phyloP scores from a whole-genome alignment of 2,329 filamentous ascomycete species.

The Sclerotinia minor region DNA sequence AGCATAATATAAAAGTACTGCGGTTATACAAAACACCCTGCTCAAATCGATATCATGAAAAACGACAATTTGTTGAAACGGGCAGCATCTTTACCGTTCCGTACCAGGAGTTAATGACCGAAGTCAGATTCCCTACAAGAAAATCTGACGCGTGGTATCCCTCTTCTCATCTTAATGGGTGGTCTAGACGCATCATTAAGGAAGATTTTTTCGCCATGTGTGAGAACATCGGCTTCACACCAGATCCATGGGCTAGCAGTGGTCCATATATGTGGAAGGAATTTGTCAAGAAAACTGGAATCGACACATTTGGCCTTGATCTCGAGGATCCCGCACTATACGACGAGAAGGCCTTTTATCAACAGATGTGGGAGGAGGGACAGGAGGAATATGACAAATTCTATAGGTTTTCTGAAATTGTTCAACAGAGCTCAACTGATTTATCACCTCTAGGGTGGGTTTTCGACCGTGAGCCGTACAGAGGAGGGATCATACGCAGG shows the following conservation, averaged over 20 bases:
- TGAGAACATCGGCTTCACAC: neutral
- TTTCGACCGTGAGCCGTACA: neutral
- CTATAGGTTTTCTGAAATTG: neutral
- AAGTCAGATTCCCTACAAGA: neutral
- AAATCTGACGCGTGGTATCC: neutral
- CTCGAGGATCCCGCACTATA: conserved; percentile 9
- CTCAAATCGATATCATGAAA: neutral
- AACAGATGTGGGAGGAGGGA: conserved; percentile 1
- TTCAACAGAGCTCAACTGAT: neutral
- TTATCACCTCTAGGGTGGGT: conserved; percentile 2
- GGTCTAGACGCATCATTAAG: neutral
- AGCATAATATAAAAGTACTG: neutral
- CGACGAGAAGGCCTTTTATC: conserved; percentile 8
- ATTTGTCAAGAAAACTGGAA: conserved; percentile 10
- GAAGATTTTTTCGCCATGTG: neutral
- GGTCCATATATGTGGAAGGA: conserved; percentile 19
- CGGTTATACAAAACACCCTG: conserved; percentile 2
- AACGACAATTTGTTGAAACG: neutral
- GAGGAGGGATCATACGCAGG: neutral
- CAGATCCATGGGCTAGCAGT: conserved; percentile 10
- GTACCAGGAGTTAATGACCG: neutral
- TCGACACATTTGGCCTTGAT: conserved; percentile 8
- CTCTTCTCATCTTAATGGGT: conserved; percentile 13
- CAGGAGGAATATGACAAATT: neutral
- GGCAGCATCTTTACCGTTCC: neutral